Evolutionary conservation across 2,329 filamentous ascomycete genomes (phyloP), one percentile per base, ranked within the genome.

Genomic region (Penicillium freii): DNA sequence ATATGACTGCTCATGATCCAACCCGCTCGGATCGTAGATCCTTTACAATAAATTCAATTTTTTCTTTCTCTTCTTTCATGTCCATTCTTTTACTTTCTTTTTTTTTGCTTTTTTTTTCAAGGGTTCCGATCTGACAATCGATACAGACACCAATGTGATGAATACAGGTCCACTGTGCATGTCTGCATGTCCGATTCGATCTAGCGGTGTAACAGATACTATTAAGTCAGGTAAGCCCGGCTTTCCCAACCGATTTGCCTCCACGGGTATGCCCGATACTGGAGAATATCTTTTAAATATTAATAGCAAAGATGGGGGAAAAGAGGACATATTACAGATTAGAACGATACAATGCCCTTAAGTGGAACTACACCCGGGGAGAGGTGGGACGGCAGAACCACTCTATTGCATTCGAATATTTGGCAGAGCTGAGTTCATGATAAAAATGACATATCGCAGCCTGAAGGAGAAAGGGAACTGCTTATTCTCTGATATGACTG

Each of bases 391-490:
- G 45, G 56, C 13, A 27, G 21, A 31, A 33, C 39, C 40, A 52
- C 47, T 61, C 57, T 60, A 64, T 60, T 66, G 64, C 51, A 60
- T 63, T 44, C 23, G 3, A 44, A 27, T 44, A 29, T 44, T 59
- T 31, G 48, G 59, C 54, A 56, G 53, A 64, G 60, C 64, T 66
- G 62, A 66, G 57, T 59, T 55, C 61, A 51, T 58, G 56, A 48
- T 21, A 51, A 58, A 66, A 66, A 62, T 67, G 65, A 67, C 63
- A 67, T 61, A 67, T 67, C 65, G 40, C 56, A 63, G 56, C 57
- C 59, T 54, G 27, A 39, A 44, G 25, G 29, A 58, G 46, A 56
- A 52, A 47, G 31, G 36, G 27, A 56, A 52, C 6, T 36, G 38
- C 31, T 29, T 36, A 44, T 31, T 46, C 55, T 45, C 50, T 17